Evolutionary conservation across 75 land plant genomes (phyloP).

Genomic region (Isoetes taiwanensis): DNA sequence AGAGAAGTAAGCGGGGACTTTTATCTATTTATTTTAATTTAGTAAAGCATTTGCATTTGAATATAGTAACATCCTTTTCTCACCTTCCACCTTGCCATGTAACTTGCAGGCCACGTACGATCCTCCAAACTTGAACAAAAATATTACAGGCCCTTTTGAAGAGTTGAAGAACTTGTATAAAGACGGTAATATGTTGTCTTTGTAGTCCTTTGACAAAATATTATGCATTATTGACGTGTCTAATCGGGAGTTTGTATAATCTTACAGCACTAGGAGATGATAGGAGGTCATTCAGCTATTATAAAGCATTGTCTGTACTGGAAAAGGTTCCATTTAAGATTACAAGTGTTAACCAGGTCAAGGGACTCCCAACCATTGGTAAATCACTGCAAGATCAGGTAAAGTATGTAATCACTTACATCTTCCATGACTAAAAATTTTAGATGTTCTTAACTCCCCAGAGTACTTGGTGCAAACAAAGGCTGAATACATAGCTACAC

Average conservation of each 20-base stretch:
- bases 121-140: conserved; percentile 75
- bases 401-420: too few species aligned
- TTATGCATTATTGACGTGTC: background rate
- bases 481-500: too few species aligned
- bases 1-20: background rate
- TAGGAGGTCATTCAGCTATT: conserved; percentile 85
- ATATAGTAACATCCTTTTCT: background rate
- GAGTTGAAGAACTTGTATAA: conserved; percentile 72
- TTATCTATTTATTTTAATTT: background rate
- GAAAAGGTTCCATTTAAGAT: conserved; percentile 90
- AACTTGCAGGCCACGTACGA: conserved; percentile 24
- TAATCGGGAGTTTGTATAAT: background rate
- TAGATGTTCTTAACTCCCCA: too few species aligned
- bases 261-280: conserved; percentile 81
- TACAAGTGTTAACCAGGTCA: conserved; percentile 76
- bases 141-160: conserved; percentile 73
- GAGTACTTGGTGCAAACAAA: too few species aligned
- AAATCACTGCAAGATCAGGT: conserved; percentile 91
- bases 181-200: conserved; percentile 41
- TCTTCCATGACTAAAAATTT: too few species aligned
- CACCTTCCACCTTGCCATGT: background rate
- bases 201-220: background rate
- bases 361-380: conserved; percentile 73
- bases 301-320: conserved; percentile 77
- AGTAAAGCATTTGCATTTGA: background rate